Evolutionary conservation across 2,329 filamentous ascomycete genomes (phyloP).

Genomic region (Aspergillus felis): DNA sequence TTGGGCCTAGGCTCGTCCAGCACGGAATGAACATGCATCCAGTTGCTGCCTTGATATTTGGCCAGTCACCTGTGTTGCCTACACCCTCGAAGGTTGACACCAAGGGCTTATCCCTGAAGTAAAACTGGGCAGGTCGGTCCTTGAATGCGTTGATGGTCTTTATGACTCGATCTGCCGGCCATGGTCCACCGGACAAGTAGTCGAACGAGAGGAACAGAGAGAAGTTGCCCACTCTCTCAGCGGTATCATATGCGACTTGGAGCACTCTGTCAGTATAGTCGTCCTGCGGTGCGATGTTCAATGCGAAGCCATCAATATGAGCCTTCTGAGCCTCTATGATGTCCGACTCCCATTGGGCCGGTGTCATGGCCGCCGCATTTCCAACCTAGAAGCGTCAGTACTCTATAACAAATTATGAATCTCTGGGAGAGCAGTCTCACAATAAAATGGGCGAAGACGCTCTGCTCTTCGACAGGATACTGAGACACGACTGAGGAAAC

Average conservation of each 20-base stretch:
- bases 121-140: conserved; percentile 20
- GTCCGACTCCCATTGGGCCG: conserved; percentile 23
- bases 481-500: conserved; percentile 6
- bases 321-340: conserved; percentile 25
- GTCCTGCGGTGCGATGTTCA: conserved; percentile 32
- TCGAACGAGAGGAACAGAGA: conserved; percentile 34
- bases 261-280: conserved; percentile 26
- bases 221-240: conserved; percentile 26
- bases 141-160: conserved; percentile 24
- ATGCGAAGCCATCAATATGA: conserved; percentile 30
- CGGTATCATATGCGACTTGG: conserved; percentile 25
- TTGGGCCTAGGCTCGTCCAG: conserved; percentile 34
- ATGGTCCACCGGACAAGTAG: conserved; percentile 27
- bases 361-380: conserved; percentile 22
- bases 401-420: neutral
- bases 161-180: conserved; percentile 25
- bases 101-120: conserved; percentile 29
- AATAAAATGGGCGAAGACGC: conserved; percentile 35
- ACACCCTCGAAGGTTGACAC: conserved; percentile 44
- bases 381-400: conserved; percentile 18
- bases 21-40: conserved; percentile 43
- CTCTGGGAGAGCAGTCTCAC: conserved; percentile 16
- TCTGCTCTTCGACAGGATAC: conserved; percentile 15
- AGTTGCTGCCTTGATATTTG: conserved; percentile 36
- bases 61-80: conserved; percentile 40